A percentile compares a stretch with the other conserved stretches of the same genome.
Conservation (phyloP, 768 basidiomycete genomes). For the Scleroderma citrinum region DNA sequence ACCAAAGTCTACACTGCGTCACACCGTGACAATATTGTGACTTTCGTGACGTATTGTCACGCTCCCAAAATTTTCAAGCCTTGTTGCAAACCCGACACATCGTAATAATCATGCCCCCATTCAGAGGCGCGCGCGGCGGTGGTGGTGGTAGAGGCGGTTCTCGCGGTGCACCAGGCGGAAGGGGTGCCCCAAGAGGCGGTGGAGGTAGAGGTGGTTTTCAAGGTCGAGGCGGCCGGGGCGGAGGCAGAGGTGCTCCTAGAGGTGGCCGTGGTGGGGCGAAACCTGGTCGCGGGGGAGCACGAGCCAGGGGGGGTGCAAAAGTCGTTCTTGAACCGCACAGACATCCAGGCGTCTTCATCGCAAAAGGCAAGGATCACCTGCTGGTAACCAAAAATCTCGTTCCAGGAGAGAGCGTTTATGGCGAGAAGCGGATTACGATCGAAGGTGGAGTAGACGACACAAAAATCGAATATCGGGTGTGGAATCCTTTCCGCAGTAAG, state of each 20-base stretch:
- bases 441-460: conserved; percentile 69
- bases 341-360: conserved; percentile 93
- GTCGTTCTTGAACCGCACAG: conserved; percentile 93
- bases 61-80: not conserved
- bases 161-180: conserved; percentile 32
- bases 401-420: conserved; percentile 96
- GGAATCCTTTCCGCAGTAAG: conserved; percentile 99
- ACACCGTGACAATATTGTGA: not conserved
- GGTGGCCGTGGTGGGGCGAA: conserved; percentile 42
- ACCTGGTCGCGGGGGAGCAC: conserved; percentile 53
- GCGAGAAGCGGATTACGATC: conserved; percentile 93
- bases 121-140: conserved; percentile 27
- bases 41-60: not conserved
- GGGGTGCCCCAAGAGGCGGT: conserved; percentile 36
- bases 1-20: no score
- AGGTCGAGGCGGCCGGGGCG: conserved; percentile 33
- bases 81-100: not conserved
- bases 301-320: conserved; percentile 76
- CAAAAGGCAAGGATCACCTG: conserved; percentile 94
- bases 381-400: conserved; percentile 97
- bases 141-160: conserved; percentile 29
- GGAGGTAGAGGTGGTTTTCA: conserved; percentile 34
- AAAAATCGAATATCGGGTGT: conserved; percentile 96
- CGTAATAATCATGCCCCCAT: conserved; percentile 2
- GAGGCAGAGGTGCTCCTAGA: conserved; percentile 36